Evolutionary conservation across 140 eudicot species (phyloP).

Genomic region (Ambrosia hybrid): DNA sequence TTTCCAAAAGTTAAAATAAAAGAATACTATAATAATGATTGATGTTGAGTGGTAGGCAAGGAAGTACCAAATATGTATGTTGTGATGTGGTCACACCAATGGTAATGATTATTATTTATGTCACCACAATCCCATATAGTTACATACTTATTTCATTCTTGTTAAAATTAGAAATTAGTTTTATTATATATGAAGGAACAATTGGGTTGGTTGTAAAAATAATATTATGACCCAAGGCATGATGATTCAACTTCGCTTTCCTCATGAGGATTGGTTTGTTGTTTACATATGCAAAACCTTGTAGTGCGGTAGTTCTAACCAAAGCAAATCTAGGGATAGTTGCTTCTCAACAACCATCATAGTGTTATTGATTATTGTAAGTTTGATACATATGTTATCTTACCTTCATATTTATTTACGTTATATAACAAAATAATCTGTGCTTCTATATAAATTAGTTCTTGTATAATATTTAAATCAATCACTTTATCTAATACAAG

Average conservation of each 20-base stretch:
- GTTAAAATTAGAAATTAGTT: neutral
- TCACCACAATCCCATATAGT: neutral
- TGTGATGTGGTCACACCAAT: conserved; percentile 1
- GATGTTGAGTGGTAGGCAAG: conserved; percentile 32
- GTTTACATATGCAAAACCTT: conserved; percentile 5
- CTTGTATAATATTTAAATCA: no score
- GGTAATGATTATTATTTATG: conserved; percentile 3
- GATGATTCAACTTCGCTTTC: conserved; percentile 31
- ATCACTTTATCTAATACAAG: no score
- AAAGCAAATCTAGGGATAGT: conserved; percentile 16
- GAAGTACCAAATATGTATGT: conserved; percentile 30
- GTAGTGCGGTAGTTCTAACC: conserved; percentile 53
- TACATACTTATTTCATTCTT: neutral
- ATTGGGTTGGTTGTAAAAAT: conserved; percentile 5
- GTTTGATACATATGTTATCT: no score
- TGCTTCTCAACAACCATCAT: neutral
- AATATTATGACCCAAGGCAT: neutral
- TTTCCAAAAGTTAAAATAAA: neutral
- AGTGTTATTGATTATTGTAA: no score
- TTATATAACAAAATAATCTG: no score
- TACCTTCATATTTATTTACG: no score
- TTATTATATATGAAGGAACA: conserved; percentile 5
- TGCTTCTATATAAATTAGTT: no score
- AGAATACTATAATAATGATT: conserved; percentile 1
- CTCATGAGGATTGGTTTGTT: conserved; percentile 30